Base-by-base conservation (phyloP, 2,329 filamentous ascomycete species). In the Trichoderma oligosporum region DNA sequence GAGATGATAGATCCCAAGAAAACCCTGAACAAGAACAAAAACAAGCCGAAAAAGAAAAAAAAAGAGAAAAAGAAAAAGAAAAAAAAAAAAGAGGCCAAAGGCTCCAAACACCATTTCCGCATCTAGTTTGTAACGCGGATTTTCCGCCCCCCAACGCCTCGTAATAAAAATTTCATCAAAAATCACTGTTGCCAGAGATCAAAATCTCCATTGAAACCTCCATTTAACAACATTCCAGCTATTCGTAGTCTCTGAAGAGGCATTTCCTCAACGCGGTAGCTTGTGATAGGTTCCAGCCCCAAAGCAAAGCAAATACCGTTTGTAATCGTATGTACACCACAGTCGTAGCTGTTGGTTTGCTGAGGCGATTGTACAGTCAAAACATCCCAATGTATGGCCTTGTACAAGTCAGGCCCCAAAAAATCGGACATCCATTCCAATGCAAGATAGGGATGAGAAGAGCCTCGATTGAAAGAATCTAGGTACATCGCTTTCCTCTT, bases 241-340 rank as follows among this genome's bases (percentile, higher is more conserved):
- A 91, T 81, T 42, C 83, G 76, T 53, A 78, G 75, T 22, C 85
- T 78, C 63, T 87, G 85, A 48, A 77, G 70, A 2, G 76, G 73
- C 77, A 89, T 82, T 55, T 87, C 80, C 0, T 67, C 61, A 33
- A 79, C 71, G 1, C 69, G 63, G 58, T 87, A 84, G 3, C 68
- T 68, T 56, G 74, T 71, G n/a, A 70, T 68, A 2, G 82, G 80
- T 59, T 77, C 78, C 16, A 84, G 62, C 1, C 81, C 81, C 29
- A 84, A 66, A 0, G 79, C 75, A 33, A 84, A 65, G 56, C 84
- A 88, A 46, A 90, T 79, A 14, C 82, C 85, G 65, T 92, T 93
- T 16, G 88, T 82, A 62, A 89, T 83, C 12, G 86, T 82, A 67
- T 90, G 89, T 3, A 91, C 82, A n/a, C 89, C 89, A 63, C 89